Base-by-base conservation (phyloP, 352 stramenopile genomes). In the Globisporangium spiculum region DNA sequence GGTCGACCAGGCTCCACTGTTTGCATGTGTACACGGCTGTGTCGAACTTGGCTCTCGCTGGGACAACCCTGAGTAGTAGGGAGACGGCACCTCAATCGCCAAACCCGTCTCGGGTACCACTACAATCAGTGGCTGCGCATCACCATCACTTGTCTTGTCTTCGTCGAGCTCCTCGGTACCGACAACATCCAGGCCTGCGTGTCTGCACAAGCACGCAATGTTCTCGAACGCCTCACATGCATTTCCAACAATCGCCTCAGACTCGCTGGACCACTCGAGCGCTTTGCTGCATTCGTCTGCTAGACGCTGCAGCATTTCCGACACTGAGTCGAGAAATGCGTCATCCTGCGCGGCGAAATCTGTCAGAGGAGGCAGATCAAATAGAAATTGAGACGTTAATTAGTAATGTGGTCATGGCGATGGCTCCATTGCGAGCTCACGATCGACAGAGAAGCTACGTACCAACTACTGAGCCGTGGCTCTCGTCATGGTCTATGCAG, bases 271-370 rank as follows among this genome's bases (percentile, higher is more conserved):
- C 69, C 69, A 72, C 27, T 74, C 69, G 18, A 71, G 16, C 22
- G 69, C 65, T 7, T n/a, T 62, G 4, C 36, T 26, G 24, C 65
- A 72, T 12, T 54, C 53, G 4, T 27, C 20, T 38, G 57, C 52
- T 7, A 74, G 24, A 18, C 20, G 10, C 41, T 60, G 46, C 6
- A 73, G 55, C 61, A 68, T 69, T 3, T 52, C 34, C 14, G 44
- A 38, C 4, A 73, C 26, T 0, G 53, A 38, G 50, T 83, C 74
- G 3, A 83, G 55, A 26, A 83, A 80, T 0, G 18, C 65, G n/a
- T 79, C 76, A 30, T 80, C 58, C 63, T 83, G 68, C 3, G 74
- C 76, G 26, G 70, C 71, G 46, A 78, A 82, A 34, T 76, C 63
- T 61, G 20, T 1, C 50, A 26, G 3, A 20, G 10, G n/a, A 57